Percentiles rank a stretch among this genome's conserved stretches.
phyloP scores from a whole-genome alignment of 1,139 yeast species.

The Candida sp. region DNA sequence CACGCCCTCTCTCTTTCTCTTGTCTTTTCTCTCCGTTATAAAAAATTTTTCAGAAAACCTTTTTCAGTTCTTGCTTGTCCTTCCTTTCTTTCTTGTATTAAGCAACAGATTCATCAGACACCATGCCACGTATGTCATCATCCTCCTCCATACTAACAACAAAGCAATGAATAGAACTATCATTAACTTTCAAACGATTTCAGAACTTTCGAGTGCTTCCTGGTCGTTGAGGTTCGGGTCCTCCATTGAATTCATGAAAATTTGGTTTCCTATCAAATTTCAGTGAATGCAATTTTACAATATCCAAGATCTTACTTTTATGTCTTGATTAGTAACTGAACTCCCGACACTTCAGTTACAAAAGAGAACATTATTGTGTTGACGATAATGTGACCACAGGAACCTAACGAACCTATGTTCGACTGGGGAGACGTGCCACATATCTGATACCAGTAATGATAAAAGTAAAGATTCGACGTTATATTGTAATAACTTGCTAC shows the following conservation, averaged over 20 bases:
- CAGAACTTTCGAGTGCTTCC: constrained; percentile 18
- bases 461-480: not conserved
- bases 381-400: not conserved
- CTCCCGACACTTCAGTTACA: constrained; percentile 89
- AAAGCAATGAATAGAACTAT: constrained; percentile 3
- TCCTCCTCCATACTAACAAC: constrained; percentile 10
- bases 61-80: constrained; percentile 3
- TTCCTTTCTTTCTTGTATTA: constrained; percentile 7
- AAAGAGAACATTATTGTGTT: constrained; percentile 9
- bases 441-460: not conserved
- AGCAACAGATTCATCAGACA: constrained; percentile 18
- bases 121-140: constrained; percentile 61
- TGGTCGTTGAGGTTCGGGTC: constrained; percentile 70
- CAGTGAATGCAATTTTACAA: constrained; percentile 22
- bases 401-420: not conserved
- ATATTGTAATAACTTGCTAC: not conserved
- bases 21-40: constrained; percentile 1
- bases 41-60: constrained; percentile 14
- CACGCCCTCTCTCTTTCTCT: constrained; percentile 1
- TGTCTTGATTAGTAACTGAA: constrained; percentile 53
- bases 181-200: constrained; percentile 15
- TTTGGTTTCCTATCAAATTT: constrained; percentile 11
- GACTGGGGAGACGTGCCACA: not conserved
- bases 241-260: constrained; percentile 43
- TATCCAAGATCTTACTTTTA: constrained; percentile 19